Base-by-base conservation (phyloP, 306 rosid genomes). In the Gastrolobium villosum region DNA sequence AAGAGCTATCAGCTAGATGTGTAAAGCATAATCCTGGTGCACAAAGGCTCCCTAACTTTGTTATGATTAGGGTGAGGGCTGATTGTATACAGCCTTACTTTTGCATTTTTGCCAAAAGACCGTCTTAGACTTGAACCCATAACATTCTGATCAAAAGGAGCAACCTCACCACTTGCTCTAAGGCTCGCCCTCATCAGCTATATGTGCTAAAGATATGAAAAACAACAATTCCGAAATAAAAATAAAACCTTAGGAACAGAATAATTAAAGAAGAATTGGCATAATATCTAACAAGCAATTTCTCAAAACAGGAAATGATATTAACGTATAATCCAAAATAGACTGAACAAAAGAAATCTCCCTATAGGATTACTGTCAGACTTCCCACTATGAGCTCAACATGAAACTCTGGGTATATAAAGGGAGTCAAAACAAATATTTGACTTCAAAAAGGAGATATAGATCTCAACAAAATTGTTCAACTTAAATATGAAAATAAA, bases 401-500 rank as follows among this genome's bases (percentile, higher is more conserved):
- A 71, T 45, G 37, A 71, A 67, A 4, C 15, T 44, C 30, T 6
- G 43, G 32, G 36, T 28, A 62, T 35, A 74, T 46, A 39, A 68
- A 57, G 32, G 40, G 44, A 44, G 5, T 49, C 31, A 67, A 75
- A 75, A 48, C 41, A 80, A 63, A 13, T 63, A 54, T 69, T 60
- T 67, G 70, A 61, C 53, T 32, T 61, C 28, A 7, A 20, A 70
- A 62, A 55, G 65, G 48, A 71, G 50, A 79, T 44, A 50, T 5
- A 49, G 30, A 53, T 72, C 55, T 45, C 36, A 65, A 59, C 53
- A 56, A 52, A 52, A 45, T 8, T 71, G 46, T 65, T 49, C 61
- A 71, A 60, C 36, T 56, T 44, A 77, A 69, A 68, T 34, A 75
- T 30, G 14, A 70, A 83, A 64, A 70, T 44, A n/a, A 74, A 82